phyloP scores from a whole-genome alignment of 176 grass and related monocot genomes.

The Secale cereale region DNA sequence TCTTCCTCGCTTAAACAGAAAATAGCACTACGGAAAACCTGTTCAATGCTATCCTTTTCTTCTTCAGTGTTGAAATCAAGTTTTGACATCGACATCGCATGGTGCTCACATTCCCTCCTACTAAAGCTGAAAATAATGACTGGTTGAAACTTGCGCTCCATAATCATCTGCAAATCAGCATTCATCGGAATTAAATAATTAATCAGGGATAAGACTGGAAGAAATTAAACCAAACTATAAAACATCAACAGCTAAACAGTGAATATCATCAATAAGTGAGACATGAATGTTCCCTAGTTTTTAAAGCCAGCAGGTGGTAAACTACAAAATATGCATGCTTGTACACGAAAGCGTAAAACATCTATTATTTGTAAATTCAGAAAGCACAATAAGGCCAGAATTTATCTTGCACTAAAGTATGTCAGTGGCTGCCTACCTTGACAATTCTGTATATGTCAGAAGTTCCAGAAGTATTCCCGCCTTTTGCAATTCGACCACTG shows the following conservation, averaged over 20 bases:
- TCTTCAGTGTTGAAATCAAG: slow-evolving; percentile 96
- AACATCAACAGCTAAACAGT: slow-evolving; percentile 16
- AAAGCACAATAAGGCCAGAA: slow-evolving; percentile 9
- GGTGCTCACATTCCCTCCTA: slow-evolving; percentile 94
- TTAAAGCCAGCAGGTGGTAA: neutral
- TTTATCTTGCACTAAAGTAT: slow-evolving; percentile 12
- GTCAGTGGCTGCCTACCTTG: slow-evolving; percentile 38
- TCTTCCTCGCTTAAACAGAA: slow-evolving; percentile 81
- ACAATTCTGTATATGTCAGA: slow-evolving; percentile 94
- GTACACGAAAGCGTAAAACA: neutral
- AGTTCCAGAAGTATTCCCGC: slow-evolving; percentile 61
- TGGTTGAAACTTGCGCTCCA: slow-evolving; percentile 97
- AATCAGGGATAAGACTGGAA: slow-evolving; percentile 13
- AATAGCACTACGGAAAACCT: slow-evolving; percentile 82
- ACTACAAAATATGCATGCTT: neutral
- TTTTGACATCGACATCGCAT: slow-evolving; percentile 98
- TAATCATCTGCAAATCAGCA: slow-evolving; percentile 82
- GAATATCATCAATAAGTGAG: neutral
- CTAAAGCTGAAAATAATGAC: slow-evolving; percentile 99
- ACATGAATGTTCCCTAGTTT: neutral
- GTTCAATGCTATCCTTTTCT: slow-evolving; percentile 73
- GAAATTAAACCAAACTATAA: neutral
- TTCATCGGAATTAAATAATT: slow-evolving; percentile 25
- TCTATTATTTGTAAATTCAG: slow-evolving; percentile 15
- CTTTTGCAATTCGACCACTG: slow-evolving; percentile 72